phyloP scores from a whole-genome alignment of 371 early-diverging fungal species.

The Smittium mucronatum region DNA sequence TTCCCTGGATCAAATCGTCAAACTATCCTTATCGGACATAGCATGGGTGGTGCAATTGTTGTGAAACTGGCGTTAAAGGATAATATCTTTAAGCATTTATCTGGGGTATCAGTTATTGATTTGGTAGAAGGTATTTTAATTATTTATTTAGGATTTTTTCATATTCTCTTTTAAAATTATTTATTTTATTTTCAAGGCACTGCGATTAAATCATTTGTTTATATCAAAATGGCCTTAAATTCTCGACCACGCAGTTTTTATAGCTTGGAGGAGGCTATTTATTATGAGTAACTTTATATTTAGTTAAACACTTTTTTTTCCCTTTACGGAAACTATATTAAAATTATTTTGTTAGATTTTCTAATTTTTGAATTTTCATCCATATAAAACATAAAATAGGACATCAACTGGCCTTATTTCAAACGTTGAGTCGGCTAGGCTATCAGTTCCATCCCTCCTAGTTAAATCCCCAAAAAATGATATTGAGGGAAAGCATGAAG shows the following conservation, averaged over 20 bases:
- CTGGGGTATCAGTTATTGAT: constrained; percentile 70
- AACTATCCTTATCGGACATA: constrained; percentile 29
- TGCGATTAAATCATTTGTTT: constrained; percentile 25
- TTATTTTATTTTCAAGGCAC: constrained; percentile 15
- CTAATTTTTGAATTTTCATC: constrained; percentile 12
- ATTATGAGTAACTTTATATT: constrained; percentile 38
- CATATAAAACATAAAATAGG: no score
- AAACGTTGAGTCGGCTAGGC: constrained; percentile 52
- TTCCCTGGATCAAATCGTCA: constrained; percentile 15
- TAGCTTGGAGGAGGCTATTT: constrained; percentile 46
- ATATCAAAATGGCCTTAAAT: constrained; percentile 27
- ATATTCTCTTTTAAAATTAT: constrained; percentile 34
- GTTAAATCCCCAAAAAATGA: constrained; percentile 14
- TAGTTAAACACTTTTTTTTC: no score
- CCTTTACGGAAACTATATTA: no score
- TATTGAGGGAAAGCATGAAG: background rate
- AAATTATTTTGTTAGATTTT: no score
- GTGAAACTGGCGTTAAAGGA: constrained; percentile 49
- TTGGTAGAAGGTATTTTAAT: constrained; percentile 74
- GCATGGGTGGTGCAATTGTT: constrained; percentile 85
- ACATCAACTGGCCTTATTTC: constrained; percentile 46
- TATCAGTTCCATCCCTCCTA: constrained; percentile 62
- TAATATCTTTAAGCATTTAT: constrained; percentile 37
- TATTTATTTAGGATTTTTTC: background rate
- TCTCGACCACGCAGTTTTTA: constrained; percentile 45